Base-by-base conservation (phyloP, 805 yeast species). In the Candida nonsorbophila region DNA sequence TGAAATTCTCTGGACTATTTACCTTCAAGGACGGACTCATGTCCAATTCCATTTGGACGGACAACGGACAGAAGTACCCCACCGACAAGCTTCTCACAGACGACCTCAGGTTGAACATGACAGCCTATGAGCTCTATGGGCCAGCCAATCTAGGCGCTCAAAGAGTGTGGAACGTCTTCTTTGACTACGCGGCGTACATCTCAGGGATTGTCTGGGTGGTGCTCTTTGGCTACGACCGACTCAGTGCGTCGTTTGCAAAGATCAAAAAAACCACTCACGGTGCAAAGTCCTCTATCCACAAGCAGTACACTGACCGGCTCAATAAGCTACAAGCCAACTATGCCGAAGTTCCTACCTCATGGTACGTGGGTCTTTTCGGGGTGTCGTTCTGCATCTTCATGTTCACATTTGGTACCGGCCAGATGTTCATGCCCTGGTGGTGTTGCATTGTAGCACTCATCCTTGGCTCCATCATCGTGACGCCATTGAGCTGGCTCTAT, bases 151-250 rank as follows among this genome's bases (percentile, higher is more conserved):
- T 68, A 26, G 75, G 76, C 0, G 58, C 70, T 4, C 75, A 70
- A 42, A 48, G 72, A 28, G 61, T 67, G 1, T 65, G 74, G 67
- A 66, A 66, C 41, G 67, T 68, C 41, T 69, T 71, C 31, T 71
- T 70, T 38, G 77, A 70, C 38, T 71, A 67, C 37, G 76, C 75
- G 1, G 72, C 75, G 0, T 71, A 70, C 38, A 44, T 62, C 2
- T 62, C 72, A 38, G 75, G 76, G 1, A 40, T 69, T 4, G 49
- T 57, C 1, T 70, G 75, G 74, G 62, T 70, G 16, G 40, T 55
- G 5, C 36, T 55, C 4, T 63, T 63, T 37, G 66, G 68, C 3
- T 62, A 34, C 29, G 51, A 46, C 17, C 44, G 46, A 26, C 33
- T 55, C 20, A 37, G 29, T 15, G 27, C 23, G 4, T 44, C 58